Evolutionary conservation across 768 basidiomycete genomes (phyloP).

Genomic region (Suillus variegatus): DNA sequence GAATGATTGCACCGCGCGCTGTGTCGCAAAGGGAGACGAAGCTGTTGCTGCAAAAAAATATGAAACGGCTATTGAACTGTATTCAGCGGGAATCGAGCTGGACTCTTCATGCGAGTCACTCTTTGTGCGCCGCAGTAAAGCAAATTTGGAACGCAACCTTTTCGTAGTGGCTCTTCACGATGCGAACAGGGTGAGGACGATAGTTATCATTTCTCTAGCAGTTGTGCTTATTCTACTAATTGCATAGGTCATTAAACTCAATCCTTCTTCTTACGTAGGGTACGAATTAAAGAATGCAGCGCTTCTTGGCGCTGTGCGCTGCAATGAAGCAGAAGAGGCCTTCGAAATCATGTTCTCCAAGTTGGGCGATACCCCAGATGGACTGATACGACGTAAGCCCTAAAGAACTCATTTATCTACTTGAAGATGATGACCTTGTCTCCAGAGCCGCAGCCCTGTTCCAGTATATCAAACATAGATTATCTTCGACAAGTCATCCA

Average conservation of each 20-base stretch:
- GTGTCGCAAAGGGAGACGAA: neutral
- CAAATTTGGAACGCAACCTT: neutral
- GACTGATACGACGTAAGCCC: neutral
- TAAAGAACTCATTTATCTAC: too few species aligned
- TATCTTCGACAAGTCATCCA: neutral
- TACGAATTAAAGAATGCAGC: neutral
- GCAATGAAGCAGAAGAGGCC: neutral
- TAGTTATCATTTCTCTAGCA: too few species aligned
- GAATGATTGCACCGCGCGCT: neutral
- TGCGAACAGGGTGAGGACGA: neutral
- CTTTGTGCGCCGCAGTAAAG: neutral
- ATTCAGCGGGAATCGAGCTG: neutral
- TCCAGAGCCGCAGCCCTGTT: neutral
- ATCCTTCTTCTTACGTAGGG: neutral
- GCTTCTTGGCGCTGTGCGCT: neutral
- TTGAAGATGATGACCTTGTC: neutral
- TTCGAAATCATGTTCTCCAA: neutral
- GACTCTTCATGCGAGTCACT: neutral
- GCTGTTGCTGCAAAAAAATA: neutral
- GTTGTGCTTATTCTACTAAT: neutral
- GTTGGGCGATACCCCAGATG: neutral
- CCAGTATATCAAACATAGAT: neutral
- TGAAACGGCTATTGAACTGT: neutral
- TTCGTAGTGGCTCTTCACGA: neutral
- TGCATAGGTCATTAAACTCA: neutral